Conservation (phyloP, 1,139 yeast species). For the Yamadazyma kanchanaburiensis region DNA sequence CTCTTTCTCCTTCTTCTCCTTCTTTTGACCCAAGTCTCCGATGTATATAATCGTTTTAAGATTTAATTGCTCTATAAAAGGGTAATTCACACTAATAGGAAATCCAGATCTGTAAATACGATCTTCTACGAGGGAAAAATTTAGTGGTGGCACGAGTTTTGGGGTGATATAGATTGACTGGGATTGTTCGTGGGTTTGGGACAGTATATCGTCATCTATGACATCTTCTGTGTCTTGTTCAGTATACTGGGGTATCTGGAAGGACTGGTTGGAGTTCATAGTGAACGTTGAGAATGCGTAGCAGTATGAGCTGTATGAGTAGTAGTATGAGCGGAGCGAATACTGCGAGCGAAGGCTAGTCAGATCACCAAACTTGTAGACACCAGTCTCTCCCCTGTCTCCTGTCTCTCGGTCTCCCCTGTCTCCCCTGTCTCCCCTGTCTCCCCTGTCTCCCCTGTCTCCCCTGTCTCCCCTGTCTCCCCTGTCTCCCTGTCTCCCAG, state of each 20-base stretch:
- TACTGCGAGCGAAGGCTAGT: no score
- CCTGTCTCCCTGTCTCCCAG: no score
- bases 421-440: no score
- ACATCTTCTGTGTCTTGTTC: background rate
- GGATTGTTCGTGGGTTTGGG: no score
- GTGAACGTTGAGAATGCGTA: background rate
- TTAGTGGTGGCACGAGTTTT: constrained; percentile 80
- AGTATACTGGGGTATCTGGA: background rate
- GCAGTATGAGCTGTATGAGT: no score
- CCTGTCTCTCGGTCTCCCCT: no score
- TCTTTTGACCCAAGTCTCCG: constrained; percentile 57
- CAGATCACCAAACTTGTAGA: no score
- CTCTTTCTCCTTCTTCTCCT: constrained; percentile 18
- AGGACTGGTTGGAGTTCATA: background rate
- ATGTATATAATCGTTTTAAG: constrained; percentile 78
- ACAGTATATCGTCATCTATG: background rate
- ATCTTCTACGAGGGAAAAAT: constrained; percentile 84
- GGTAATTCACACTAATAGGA: constrained; percentile 82
- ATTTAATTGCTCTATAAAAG: constrained; percentile 67
- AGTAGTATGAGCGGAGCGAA: background rate
- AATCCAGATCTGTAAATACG: constrained; percentile 89
- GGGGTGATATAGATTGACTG: constrained; percentile 1
- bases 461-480: no score
- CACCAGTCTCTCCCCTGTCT: no score
- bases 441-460: no score